phyloP scores from a whole-genome alignment of 768 basidiomycete genomes.

The Clitopilus passeckerianus region DNA sequence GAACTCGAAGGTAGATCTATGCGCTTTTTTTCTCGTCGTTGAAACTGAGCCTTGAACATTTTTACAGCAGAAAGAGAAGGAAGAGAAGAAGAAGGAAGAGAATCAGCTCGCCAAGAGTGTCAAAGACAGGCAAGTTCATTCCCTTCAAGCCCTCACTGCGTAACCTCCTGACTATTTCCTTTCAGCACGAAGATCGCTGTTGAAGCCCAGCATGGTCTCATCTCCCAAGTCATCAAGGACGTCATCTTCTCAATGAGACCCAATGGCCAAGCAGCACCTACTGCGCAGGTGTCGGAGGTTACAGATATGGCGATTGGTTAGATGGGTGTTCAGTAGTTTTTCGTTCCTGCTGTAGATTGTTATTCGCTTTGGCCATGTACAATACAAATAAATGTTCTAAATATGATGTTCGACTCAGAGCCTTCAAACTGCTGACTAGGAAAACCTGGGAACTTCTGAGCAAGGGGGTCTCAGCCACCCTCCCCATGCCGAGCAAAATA shows the following conservation, averaged over 20 bases:
- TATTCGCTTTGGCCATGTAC: too few species aligned
- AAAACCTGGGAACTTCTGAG: too few species aligned
- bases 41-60: neutral
- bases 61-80: slow-evolving; percentile 41
- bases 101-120: slow-evolving; percentile 86
- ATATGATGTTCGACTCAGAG: too few species aligned
- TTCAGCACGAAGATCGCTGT: slow-evolving; percentile 83
- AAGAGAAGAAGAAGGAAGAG: slow-evolving; percentile 84
- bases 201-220: slow-evolving; percentile 91
- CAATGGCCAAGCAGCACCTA: slow-evolving; percentile 12
- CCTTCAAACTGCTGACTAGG: too few species aligned
- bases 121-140: slow-evolving; percentile 65
- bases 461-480: too few species aligned
- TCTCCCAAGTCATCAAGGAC: slow-evolving; percentile 91
- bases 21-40: neutral
- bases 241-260: slow-evolving; percentile 75
- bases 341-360: too few species aligned
- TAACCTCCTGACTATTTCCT: neutral
- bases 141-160: neutral
- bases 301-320: slow-evolving; percentile 45
- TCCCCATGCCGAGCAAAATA: too few species aligned
- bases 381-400: too few species aligned
- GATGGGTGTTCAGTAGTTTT: neutral
- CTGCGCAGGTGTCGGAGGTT: slow-evolving; percentile 29
- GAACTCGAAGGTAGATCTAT: slow-evolving; percentile 30